A percentile compares a stretch with the other conserved stretches of the same genome.
Conservation (phyloP, 306 rosid genomes). For the Corylus americana region DNA sequence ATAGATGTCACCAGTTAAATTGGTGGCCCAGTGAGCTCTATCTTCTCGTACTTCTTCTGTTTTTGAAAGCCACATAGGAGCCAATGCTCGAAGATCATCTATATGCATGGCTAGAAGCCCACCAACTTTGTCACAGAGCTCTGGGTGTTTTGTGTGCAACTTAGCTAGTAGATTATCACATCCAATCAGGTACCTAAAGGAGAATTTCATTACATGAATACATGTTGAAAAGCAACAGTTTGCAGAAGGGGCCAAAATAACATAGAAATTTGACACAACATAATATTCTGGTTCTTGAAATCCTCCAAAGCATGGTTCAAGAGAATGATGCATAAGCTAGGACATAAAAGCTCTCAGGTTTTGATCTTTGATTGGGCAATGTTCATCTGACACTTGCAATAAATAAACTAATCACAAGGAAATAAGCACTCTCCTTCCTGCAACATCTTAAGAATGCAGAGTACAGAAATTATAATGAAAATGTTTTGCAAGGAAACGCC, state of each 20-base stretch:
- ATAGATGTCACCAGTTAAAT: slow-evolving; percentile 91
- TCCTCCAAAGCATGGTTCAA: slow-evolving; percentile 27
- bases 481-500: background rate
- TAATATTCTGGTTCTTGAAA: slow-evolving; percentile 14
- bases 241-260: slow-evolving; percentile 28
- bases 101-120: slow-evolving; percentile 94
- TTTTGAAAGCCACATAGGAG: slow-evolving; percentile 98
- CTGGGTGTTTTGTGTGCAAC: slow-evolving; percentile 85
- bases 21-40: slow-evolving; percentile 87
- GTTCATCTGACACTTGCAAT: background rate
- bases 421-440: background rate
- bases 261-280: background rate
- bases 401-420: too few relatives aligned
- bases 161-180: slow-evolving; percentile 86
- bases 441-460: background rate
- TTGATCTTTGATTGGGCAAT: background rate
- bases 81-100: slow-evolving; percentile 81
- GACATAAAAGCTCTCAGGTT: slow-evolving; percentile 2
- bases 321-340: slow-evolving; percentile 10
- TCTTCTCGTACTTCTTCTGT: slow-evolving; percentile 97
- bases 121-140: slow-evolving; percentile 96
- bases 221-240: slow-evolving; percentile 11
- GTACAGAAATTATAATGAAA: slow-evolving; percentile 2
- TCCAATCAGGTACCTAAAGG: slow-evolving; percentile 81
- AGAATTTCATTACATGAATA: slow-evolving; percentile 20